Base-by-base conservation (phyloP, 78 protist genomes). In the Polysphondylium violaceum region DNA sequence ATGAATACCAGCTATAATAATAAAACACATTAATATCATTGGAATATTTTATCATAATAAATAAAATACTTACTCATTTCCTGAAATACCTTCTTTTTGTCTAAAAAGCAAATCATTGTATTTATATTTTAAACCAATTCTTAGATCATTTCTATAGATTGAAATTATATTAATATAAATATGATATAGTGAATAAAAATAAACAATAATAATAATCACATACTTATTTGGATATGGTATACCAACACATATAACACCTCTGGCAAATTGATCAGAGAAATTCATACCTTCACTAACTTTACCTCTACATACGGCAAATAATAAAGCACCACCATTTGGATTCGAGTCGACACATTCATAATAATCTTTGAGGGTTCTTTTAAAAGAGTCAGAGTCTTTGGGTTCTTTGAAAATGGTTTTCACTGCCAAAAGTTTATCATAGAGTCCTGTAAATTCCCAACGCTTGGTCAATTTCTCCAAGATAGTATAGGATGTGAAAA, bases 201-300 rank as follows among this genome's bases (percentile, higher is more conserved):
- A 76, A 12, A 47, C 19, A 16, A 23, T 96, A 19, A 97, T 47
- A 60, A 94, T 96, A 27, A 31, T 6, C n/a, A n/a, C n/a, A n/a
- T n/a, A n/a, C 27, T 47, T 0, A n/a, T 90, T 41, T 8, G 98
- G 96, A 51, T 73, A 97, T 0, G 99, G 99, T 8, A 99, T 35
- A 33, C 99, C 99, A 14, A 96, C 92, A 35, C 98, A 55, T 33
- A 98, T 74, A 23, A 98, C 99, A 2, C 97, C 99, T n/a, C 99
- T 95, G 19, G 97, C 98, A 67, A 90, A 74, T 25, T 40, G 16
- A 76, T 98, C 99, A 58, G 97, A 76, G 29, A 99, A 99, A 69
- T 99, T 98, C 16, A 98, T 61, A 14, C 99, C 99, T 69, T 98
- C 99, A 74, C 95, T 87, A 33, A 95, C 95, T 90, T 97, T 98